These are phyloP conservation scores for Rheum nobile DNA, from an alignment of 148 eudicot species.

Conservation along the genomic window DNA sequence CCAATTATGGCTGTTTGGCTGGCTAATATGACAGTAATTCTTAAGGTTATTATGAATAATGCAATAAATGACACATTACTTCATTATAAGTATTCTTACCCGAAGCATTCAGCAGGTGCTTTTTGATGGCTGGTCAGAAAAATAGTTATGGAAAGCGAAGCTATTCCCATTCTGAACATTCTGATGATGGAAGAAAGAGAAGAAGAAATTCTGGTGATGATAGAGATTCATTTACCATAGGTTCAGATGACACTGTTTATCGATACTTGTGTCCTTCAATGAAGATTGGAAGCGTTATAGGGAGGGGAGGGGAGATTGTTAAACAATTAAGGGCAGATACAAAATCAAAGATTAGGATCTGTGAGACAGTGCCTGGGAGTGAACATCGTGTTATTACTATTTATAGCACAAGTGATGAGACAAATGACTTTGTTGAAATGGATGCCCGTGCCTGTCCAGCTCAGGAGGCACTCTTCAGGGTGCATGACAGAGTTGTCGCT, in stretches of 20 bases:
- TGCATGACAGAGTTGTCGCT: constrained; percentile 78
- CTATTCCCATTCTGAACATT: constrained; percentile 49
- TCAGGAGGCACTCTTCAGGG: constrained; percentile 82
- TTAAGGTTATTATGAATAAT: background rate
- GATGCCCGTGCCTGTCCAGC: constrained; percentile 73
- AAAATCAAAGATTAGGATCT: constrained; percentile 76
- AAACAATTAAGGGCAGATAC: constrained; percentile 77
- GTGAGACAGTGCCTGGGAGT: constrained; percentile 78
- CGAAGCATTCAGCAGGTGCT: background rate
- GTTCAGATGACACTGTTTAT: constrained; percentile 78
- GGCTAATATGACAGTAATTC: background rate
- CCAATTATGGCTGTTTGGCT: background rate
- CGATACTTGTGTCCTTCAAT: constrained; percentile 80
- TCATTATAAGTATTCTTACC: background rate
- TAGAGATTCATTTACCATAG: constrained; percentile 54
- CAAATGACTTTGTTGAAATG: constrained; percentile 50
- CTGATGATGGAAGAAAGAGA: constrained; percentile 67
- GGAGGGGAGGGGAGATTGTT: constrained; percentile 96
- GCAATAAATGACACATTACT: background rate
- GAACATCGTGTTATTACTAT: constrained; percentile 83
- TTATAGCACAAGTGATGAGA: constrained; percentile 66
- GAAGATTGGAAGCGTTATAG: constrained; percentile 93
- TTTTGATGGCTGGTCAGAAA: constrained; percentile 75
- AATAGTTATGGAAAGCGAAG: constrained; percentile 64
- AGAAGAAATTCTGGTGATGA: constrained; percentile 59